phyloP scores from a whole-genome alignment of 2,329 filamentous ascomycete species.

The Grosmannia huntii region DNA sequence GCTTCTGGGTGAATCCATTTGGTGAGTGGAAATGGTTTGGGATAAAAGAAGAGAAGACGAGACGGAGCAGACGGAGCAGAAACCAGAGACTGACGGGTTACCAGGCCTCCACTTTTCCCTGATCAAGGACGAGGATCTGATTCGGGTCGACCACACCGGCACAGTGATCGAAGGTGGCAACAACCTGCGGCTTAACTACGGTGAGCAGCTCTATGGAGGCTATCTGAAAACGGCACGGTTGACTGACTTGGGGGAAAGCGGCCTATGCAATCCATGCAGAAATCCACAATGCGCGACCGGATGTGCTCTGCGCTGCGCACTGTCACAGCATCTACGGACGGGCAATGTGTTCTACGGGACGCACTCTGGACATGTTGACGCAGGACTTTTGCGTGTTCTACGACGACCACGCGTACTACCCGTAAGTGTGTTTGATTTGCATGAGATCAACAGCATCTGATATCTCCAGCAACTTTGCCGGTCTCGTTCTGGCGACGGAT shows the following conservation, averaged over 20 bases:
- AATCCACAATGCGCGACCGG: constrained; percentile 41
- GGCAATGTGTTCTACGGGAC: constrained; percentile 49
- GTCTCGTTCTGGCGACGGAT: constrained; percentile 37
- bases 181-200: constrained; percentile 19
- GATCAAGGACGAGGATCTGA: constrained; percentile 50
- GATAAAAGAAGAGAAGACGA: not conserved
- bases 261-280: constrained; percentile 22
- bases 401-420: constrained; percentile 29
- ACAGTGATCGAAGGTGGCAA: constrained; percentile 48
- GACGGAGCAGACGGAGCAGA: not conserved
- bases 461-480: constrained; percentile 27
- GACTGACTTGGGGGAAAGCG: constrained; percentile 2
- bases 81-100: not conserved
- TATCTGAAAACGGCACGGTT: not conserved
- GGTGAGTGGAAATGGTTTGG: not conserved
- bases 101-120: constrained; percentile 41
- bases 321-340: constrained; percentile 38
- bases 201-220: not conserved
- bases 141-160: constrained; percentile 46
- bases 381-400: constrained; percentile 51
- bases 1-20: constrained; percentile 57
- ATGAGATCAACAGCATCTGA: not conserved
- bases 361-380: constrained; percentile 51
- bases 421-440: constrained; percentile 10
- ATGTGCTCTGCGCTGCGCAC: constrained; percentile 41